These are phyloP conservation scores for Pseudisothecium myosuroides DNA, from an alignment of 225 moss, liverwort and hornwort species.

Conservation along the genomic window DNA sequence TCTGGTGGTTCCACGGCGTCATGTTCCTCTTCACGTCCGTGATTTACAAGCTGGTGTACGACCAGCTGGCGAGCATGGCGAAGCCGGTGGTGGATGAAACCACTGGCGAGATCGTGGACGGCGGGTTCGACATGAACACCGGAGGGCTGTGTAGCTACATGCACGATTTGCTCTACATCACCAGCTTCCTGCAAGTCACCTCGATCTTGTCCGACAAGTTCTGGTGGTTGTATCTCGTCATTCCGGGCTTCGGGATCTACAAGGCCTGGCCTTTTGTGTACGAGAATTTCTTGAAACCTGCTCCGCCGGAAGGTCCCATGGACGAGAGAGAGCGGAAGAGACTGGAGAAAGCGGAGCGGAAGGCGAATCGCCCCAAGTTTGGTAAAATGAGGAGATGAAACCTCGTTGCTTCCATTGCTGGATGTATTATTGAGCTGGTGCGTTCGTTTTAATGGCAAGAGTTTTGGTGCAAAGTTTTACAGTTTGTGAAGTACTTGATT, in stretches of 20 bases:
- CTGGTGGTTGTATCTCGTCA: conserved; percentile 73
- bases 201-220: conserved; percentile 77
- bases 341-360: conserved; percentile 79
- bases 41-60: conserved; percentile 63
- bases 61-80: conserved; percentile 72
- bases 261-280: conserved; percentile 75
- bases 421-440: neutral
- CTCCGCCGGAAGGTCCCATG: conserved; percentile 49
- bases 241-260: conserved; percentile 66
- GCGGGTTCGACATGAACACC: conserved; percentile 80
- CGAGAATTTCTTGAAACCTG: conserved; percentile 44
- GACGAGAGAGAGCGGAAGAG: conserved; percentile 60
- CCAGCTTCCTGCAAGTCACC: conserved; percentile 65
- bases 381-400: conserved; percentile 57
- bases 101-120: conserved; percentile 72
- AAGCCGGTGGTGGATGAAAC: conserved; percentile 41
- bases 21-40: conserved; percentile 52
- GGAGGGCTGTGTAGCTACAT: conserved; percentile 76
- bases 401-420: neutral
- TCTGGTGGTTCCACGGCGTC: conserved; percentile 50
- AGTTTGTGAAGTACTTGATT: neutral
- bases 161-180: conserved; percentile 83
- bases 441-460: neutral
- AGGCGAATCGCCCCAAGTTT: conserved; percentile 84
- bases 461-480: neutral